Evolutionary conservation across 495 filamentous ascomycete species (phyloP), one percentile per base, ranked within the genome.

Genomic region (Hapsidospora chrysogenum): DNA sequence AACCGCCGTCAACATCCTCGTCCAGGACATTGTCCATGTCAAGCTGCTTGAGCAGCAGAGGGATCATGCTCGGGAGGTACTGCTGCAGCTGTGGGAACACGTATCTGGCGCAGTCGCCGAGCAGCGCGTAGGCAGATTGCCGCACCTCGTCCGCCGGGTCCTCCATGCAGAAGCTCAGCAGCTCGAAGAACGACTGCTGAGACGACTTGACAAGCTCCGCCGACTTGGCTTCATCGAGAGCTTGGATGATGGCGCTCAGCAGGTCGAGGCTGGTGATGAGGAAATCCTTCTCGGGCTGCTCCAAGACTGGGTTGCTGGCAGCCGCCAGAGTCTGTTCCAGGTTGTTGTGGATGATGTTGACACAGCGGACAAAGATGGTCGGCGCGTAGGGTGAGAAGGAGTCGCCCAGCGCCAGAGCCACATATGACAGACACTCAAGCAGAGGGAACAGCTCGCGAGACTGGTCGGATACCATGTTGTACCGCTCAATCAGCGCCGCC

Each of bases 21-120:
- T 82, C 74, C 5, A 72, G 56, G 30, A 84, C 72, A 32, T 70
- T 59, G 38, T 83, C 78, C 29, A 96, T 59, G 46, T 96, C 85
- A 21, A 99, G 64, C 44, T 94, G 85, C 38, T 75, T 70, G 45
- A 92, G 68, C n/a, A 95, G 61, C 7, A 82, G 68, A 2, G 85
- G 78, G 50, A 92, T 57, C 29, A 96, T 63, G 25, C 53, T 65
- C 2, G 76, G 68, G 18, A 96, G 58, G 48, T 72, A 81, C 6
- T 72, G 69, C 44, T 78, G 75, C 29, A 99, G 57, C 45, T 89
- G 82, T 2, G 72, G 67, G 57, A 87, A 95, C 36, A 94, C 83
- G 49, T 85, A 92, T 48, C 94, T 95, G 0, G 92, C 82, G 51
- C 89, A 94, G 56, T 99, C 89, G 22, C 89, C 89, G 28, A 99